A percentile compares a stretch with the other conserved stretches of the same genome.
These are phyloP conservation scores for Fusarium subtropicale DNA, from an alignment of 2,329 filamentous ascomycete species.

Conservation along the genomic window DNA sequence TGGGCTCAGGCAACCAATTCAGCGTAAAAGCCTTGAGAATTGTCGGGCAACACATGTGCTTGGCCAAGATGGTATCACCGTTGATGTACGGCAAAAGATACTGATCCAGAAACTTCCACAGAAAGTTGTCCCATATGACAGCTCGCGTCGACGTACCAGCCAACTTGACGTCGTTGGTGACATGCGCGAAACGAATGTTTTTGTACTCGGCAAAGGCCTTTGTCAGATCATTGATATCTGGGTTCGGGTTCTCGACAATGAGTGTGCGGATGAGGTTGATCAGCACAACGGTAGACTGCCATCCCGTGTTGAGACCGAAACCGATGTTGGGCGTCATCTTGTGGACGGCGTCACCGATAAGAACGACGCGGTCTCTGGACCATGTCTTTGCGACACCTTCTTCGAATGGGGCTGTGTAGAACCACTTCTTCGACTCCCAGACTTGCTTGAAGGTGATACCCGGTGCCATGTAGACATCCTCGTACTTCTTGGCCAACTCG, in stretches of 20 bases:
- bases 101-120: conserved; percentile 29
- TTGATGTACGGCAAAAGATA: conserved; percentile 31
- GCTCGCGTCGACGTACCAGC: conserved; percentile 23
- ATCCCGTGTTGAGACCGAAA: conserved; percentile 36
- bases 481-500: conserved; percentile 6
- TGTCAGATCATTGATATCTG: not conserved
- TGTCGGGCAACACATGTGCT: conserved; percentile 28
- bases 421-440: conserved; percentile 23
- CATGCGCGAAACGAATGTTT: not conserved
- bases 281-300: conserved; percentile 27
- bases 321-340: conserved; percentile 40
- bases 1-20: conserved; percentile 29
- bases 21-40: conserved; percentile 28
- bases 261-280: conserved; percentile 25
- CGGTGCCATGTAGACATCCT: not conserved
- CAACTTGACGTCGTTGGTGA: conserved; percentile 19
- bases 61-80: conserved; percentile 29
- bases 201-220: conserved; percentile 23
- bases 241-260: not conserved
- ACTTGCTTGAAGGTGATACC: conserved; percentile 18
- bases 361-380: conserved; percentile 33
- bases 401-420: conserved; percentile 17
- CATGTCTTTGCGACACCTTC: conserved; percentile 33
- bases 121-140: conserved; percentile 27
- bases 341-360: conserved; percentile 34